These are phyloP conservation scores for Fusarium bactridioides DNA, from an alignment of 2,329 filamentous ascomycete genomes.

Conservation along the genomic window DNA sequence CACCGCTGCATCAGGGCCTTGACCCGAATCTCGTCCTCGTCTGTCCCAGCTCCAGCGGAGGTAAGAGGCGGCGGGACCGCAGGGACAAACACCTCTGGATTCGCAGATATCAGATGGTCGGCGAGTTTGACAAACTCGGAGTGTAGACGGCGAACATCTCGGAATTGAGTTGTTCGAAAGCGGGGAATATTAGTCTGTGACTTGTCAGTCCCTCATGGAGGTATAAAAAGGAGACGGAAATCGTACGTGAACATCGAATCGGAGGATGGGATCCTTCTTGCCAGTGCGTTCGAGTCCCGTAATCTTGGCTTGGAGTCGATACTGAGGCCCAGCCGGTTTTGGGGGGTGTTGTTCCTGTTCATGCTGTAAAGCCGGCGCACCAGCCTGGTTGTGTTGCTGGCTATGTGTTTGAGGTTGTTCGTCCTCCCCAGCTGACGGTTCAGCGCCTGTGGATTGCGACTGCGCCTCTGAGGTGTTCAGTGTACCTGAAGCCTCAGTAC, in stretches of 20 bases:
- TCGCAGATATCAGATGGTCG: conserved; percentile 95
- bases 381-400: conserved; percentile 41
- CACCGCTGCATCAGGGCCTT: conserved; percentile 92
- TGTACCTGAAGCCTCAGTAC: conserved; percentile 47
- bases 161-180: conserved; percentile 97
- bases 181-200: conserved; percentile 94
- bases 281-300: conserved; percentile 91
- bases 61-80: conserved; percentile 95
- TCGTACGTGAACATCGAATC: conserved; percentile 93
- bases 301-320: conserved; percentile 92
- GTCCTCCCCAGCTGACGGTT: conserved; percentile 22
- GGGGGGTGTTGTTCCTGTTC: conserved; percentile 62
- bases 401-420: conserved; percentile 29
- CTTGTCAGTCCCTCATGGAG: conserved; percentile 34
- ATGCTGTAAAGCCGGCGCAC: conserved; percentile 30
- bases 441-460: conserved; percentile 26
- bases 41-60: conserved; percentile 91
- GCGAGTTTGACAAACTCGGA: conserved; percentile 97
- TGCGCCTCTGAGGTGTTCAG: conserved; percentile 29
- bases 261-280: conserved; percentile 92
- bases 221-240: background rate
- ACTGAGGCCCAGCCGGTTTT: conserved; percentile 68
- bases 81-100: conserved; percentile 92
- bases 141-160: conserved; percentile 93
- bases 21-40: conserved; percentile 90